Conservation (phyloP, 1,139 yeast genomes). For the Protomyces pachydermus region DNA sequence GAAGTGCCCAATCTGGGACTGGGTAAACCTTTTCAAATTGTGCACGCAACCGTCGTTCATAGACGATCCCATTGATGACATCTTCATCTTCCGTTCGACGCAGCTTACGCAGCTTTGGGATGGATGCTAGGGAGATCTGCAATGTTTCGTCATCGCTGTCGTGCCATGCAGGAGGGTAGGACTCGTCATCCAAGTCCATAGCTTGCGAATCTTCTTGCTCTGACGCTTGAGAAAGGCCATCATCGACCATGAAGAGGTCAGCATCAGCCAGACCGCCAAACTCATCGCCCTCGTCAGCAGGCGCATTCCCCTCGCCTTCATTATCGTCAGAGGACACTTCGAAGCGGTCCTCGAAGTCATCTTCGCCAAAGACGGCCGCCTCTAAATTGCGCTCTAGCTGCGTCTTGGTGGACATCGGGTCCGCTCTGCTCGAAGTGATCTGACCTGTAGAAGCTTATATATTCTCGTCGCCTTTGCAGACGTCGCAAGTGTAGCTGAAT, state of each 20-base stretch:
- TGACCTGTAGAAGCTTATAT: neutral
- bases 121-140: conserved; percentile 54
- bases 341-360: conserved; percentile 68
- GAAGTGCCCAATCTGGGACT: conserved; percentile 82
- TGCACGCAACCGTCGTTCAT: conserved; percentile 65
- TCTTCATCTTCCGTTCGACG: conserved; percentile 61
- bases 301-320: conserved; percentile 35
- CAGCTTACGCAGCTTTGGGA: conserved; percentile 66
- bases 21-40: conserved; percentile 58
- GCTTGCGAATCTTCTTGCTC: conserved; percentile 34
- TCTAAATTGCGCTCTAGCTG: conserved; percentile 70
- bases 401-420: neutral
- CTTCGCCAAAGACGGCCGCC: conserved; percentile 84
- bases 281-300: conserved; percentile 41
- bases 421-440: neutral
- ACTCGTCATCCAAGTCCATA: conserved; percentile 35
- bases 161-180: conserved; percentile 63
- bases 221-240: conserved; percentile 35
- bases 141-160: conserved; percentile 88
- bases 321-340: conserved; percentile 39
- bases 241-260: conserved; percentile 29
- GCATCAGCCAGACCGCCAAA: conserved; percentile 39
- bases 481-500: neutral
- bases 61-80: conserved; percentile 58
- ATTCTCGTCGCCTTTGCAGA: neutral